Evolutionary conservation across 495 filamentous ascomycete genomes (phyloP).

Genomic region (Penicillium cataractarum): DNA sequence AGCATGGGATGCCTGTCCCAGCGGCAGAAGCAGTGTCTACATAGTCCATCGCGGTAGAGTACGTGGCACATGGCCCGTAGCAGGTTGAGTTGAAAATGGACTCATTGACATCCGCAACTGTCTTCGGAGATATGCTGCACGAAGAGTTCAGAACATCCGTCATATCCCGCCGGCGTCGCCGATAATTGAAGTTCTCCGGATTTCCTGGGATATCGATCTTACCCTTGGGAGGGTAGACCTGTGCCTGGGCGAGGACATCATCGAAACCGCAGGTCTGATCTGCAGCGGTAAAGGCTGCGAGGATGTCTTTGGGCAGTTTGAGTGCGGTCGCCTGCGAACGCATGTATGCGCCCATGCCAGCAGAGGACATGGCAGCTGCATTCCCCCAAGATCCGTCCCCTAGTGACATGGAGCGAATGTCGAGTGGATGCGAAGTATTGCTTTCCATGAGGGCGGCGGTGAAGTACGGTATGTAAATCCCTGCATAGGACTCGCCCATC

Average conservation of each 20-base stretch:
- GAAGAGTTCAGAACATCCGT: conserved; percentile 17
- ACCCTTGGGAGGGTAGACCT: conserved; percentile 36
- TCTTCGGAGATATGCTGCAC: conserved; percentile 32
- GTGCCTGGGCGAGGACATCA: conserved; percentile 31
- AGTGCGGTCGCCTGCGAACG: conserved; percentile 26
- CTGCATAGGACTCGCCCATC: conserved; percentile 48
- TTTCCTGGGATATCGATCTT: conserved; percentile 41
- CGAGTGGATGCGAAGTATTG: conserved; percentile 30
- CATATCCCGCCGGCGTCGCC: conserved; percentile 21
- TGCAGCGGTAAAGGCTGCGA: conserved; percentile 33
- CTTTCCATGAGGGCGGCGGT: conserved; percentile 38
- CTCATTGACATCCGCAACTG: conserved; percentile 25
- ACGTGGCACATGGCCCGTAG: conserved; percentile 43
- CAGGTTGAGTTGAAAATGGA: conserved; percentile 45
- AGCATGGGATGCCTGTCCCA: conserved; percentile 25
- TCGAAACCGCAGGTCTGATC: conserved; percentile 41
- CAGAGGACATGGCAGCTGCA: conserved; percentile 36
- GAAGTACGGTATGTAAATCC: conserved; percentile 48
- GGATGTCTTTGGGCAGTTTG: conserved; percentile 31
- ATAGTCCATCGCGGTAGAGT: conserved; percentile 40
- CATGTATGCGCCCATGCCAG: conserved; percentile 34
- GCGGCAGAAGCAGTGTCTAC: conserved; percentile 21
- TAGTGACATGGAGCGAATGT: conserved; percentile 40
- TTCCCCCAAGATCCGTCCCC: conserved; percentile 44
- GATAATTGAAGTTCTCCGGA: conserved; percentile 40